phyloP scores from a whole-genome alignment of 148 eudicot species.

The Chenopodium suecicum region DNA sequence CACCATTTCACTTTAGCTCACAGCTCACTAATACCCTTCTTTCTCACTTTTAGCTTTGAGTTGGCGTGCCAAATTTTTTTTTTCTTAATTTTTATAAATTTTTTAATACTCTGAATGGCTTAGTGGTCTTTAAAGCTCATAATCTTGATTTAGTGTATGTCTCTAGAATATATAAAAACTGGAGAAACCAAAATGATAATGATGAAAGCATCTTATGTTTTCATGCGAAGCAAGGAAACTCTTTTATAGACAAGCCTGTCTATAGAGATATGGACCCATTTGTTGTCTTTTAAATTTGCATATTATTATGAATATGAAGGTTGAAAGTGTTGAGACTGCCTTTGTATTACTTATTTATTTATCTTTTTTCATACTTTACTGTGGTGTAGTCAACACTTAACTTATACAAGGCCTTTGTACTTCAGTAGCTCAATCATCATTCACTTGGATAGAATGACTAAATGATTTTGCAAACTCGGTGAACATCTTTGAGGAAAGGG shows the following conservation, averaged over 20 bases:
- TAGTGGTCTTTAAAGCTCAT: no score
- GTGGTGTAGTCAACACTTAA: neutral
- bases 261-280: neutral
- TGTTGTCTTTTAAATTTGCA: neutral
- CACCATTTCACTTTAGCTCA: no score
- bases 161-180: no score
- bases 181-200: no score
- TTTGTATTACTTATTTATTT: no score
- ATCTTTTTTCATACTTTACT: no score
- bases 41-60: neutral
- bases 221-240: neutral
- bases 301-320: neutral
- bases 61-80: neutral
- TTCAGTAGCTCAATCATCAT: neutral
- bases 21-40: no score
- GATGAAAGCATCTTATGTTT: neutral
- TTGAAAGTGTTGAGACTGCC: neutral
- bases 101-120: no score
- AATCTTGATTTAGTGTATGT: no score
- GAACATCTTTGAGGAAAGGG: neutral
- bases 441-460: neutral
- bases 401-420: no score
- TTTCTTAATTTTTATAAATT: no score
- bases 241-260: no score
- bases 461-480: neutral